Evolutionary conservation across 306 rosid genomes (phyloP).

Genomic region (Cucumis hystrix): DNA sequence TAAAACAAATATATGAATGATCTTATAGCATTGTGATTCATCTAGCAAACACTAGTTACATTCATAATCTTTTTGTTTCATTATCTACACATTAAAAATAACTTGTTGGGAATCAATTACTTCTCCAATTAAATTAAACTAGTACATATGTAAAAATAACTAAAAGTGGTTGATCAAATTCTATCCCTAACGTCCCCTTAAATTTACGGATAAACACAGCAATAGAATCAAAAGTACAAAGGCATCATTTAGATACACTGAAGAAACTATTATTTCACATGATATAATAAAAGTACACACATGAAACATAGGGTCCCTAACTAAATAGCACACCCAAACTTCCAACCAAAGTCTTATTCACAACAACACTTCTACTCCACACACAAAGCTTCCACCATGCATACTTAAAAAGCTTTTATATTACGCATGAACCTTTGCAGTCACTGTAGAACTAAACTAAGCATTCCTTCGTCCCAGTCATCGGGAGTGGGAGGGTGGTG

Average conservation of each 20-base stretch:
- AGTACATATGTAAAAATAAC: too few species aligned
- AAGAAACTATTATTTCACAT: neutral
- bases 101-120: too few species aligned
- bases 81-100: too few species aligned
- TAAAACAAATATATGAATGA: too few species aligned
- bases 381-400: neutral
- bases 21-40: too few species aligned
- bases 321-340: neutral
- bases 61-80: too few species aligned
- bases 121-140: too few species aligned
- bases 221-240: neutral
- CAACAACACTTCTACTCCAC: neutral
- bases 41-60: too few species aligned
- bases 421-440: neutral
- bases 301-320: neutral
- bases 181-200: neutral
- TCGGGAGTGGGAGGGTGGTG: conserved; percentile 19
- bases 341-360: neutral
- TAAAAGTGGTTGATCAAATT: neutral
- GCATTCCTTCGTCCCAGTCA: conserved; percentile 56
- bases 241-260: neutral
- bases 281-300: neutral
- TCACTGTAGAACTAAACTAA: conserved; percentile 33
- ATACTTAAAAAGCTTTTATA: neutral
- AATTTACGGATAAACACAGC: neutral